Conservation (phyloP, 1,139 yeast species). For the Blastobotrys serpentis region DNA sequence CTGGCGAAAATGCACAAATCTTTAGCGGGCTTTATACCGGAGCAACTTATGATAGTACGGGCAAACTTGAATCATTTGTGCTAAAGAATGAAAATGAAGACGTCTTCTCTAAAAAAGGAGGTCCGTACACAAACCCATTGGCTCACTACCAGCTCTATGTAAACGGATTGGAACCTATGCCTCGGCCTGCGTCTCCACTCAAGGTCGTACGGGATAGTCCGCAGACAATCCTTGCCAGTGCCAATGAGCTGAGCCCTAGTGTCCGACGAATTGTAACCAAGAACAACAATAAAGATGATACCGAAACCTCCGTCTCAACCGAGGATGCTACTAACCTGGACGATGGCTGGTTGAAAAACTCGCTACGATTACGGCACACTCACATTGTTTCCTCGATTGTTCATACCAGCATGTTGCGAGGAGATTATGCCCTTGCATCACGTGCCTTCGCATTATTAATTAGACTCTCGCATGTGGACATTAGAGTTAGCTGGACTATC, state of each 20-base stretch:
- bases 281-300: constrained; percentile 15
- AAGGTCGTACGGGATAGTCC: constrained; percentile 17
- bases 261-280: constrained; percentile 12
- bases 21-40: constrained; percentile 15
- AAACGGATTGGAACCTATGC: constrained; percentile 22
- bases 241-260: constrained; percentile 12
- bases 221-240: constrained; percentile 11
- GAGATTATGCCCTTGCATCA: constrained; percentile 46
- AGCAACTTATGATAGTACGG: neutral
- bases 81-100: neutral
- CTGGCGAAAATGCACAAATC: neutral
- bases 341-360: constrained; percentile 18
- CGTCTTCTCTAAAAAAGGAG: neutral
- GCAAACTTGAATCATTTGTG: neutral
- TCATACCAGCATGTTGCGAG: constrained; percentile 37
- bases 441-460: constrained; percentile 44
- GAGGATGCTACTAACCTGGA: constrained; percentile 9
- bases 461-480: constrained; percentile 44
- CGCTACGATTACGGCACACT: constrained; percentile 29
- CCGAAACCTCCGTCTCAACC: constrained; percentile 9
- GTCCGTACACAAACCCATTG: constrained; percentile 3
- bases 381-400: constrained; percentile 25
- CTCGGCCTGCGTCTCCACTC: constrained; percentile 20
- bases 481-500: constrained; percentile 49
- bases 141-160: constrained; percentile 15